Evolutionary conservation across 441 rosid genomes (phyloP).

Genomic region (Theobroma grandiflorum): DNA sequence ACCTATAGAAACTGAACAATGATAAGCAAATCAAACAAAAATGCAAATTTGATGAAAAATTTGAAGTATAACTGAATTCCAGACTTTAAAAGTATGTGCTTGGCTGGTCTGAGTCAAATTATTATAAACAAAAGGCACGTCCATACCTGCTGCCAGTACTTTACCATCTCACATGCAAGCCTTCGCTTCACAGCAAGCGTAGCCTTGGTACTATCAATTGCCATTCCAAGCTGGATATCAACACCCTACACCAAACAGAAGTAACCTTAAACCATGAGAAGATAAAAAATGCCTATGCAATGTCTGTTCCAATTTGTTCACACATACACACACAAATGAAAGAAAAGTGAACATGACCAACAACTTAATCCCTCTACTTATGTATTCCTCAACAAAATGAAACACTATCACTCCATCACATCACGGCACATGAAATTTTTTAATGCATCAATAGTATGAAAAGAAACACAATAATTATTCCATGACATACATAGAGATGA

Average conservation of each 20-base stretch:
- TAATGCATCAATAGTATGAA: neutral
- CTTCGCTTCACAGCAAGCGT: constrained; percentile 98
- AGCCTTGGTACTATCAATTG: constrained; percentile 96
- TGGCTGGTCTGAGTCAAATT: constrained; percentile 17
- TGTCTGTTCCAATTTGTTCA: neutral
- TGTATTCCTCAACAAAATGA: neutral
- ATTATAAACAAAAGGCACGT: neutral
- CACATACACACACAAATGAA: neutral
- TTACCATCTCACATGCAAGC: constrained; percentile 99
- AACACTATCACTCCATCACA: neutral
- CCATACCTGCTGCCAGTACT: constrained; percentile 98
- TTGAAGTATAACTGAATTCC: neutral
- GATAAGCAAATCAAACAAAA: neutral
- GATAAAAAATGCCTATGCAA: neutral
- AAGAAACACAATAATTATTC: neutral
- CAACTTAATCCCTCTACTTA: neutral
- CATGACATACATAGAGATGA: neutral
- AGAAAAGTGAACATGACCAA: constrained; percentile 3
- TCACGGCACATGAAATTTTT: neutral
- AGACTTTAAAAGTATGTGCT: constrained; percentile 13
- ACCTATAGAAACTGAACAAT: neutral
- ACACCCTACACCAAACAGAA: constrained; percentile 67
- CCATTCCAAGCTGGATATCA: constrained; percentile 99
- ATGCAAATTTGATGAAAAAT: neutral
- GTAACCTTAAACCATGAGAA: constrained; percentile 17